Percentiles rank a stretch among this genome's conserved stretches.
phyloP scores from a whole-genome alignment of 176 grass and related monocot genomes.

The Coix lacrymajobi region DNA sequence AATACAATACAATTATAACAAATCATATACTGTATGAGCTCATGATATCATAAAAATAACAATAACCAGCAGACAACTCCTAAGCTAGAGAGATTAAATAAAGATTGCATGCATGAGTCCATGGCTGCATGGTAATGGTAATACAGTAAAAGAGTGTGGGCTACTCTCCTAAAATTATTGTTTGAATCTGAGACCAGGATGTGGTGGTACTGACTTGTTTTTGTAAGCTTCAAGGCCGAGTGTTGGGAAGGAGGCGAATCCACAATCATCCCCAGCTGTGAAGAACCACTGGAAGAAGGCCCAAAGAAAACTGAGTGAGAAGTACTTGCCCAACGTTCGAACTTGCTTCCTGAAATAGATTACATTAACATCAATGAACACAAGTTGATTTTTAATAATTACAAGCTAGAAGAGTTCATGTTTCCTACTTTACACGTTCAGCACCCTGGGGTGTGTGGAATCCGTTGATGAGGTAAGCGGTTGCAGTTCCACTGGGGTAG shows the following conservation, averaged over 20 bases:
- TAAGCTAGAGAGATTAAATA: not conserved
- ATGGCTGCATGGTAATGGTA: not conserved
- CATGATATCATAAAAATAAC: not conserved
- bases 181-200: not conserved
- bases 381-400: not conserved
- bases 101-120: not conserved
- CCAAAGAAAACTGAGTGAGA: constrained; percentile 63
- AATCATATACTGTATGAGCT: not conserved
- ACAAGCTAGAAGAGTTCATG: not conserved
- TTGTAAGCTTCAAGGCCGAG: constrained; percentile 64
- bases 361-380: constrained; percentile 4
- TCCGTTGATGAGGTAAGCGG: constrained; percentile 79
- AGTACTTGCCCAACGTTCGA: constrained; percentile 53
- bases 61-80: not conserved
- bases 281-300: constrained; percentile 97
- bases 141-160: not conserved
- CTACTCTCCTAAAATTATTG: not conserved
- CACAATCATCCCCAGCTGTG: constrained; percentile 58
- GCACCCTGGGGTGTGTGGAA: constrained; percentile 76
- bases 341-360: constrained; percentile 71
- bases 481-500: constrained; percentile 86
- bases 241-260: constrained; percentile 55
- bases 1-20: not conserved
- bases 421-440: constrained; percentile 52
- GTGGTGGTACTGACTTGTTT: constrained; percentile 39